phyloP scores from a whole-genome alignment of 179 eudicot genomes.

The Spergularia azorica region DNA sequence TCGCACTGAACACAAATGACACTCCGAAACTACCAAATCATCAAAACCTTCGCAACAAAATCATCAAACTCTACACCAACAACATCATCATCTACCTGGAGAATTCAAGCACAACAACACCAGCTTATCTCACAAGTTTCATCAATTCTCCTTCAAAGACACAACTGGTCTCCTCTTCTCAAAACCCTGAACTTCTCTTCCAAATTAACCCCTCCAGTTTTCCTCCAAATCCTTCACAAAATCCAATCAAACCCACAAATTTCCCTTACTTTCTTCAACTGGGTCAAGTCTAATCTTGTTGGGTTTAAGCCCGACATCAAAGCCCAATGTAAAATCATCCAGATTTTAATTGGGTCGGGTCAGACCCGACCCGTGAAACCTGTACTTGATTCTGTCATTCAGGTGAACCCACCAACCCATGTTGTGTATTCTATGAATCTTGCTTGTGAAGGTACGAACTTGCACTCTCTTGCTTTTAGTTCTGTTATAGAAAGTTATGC shows the following conservation, averaged over 20 bases:
- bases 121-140: conserved; percentile 68
- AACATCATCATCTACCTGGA: conserved; percentile 42
- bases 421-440: conserved; percentile 45
- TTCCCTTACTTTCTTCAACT: conserved; percentile 69
- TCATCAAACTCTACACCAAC: conserved; percentile 17
- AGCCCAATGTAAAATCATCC: conserved; percentile 43
- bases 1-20: conserved; percentile 15
- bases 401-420: conserved; percentile 43
- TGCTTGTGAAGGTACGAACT: conserved; percentile 47
- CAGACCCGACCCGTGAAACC: conserved; percentile 43
- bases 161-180: conserved; percentile 60
- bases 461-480: conserved; percentile 44
- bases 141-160: conserved; percentile 58
- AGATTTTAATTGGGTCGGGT: conserved; percentile 44
- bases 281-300: conserved; percentile 56
- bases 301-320: conserved; percentile 59
- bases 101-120: conserved; percentile 45
- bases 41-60: conserved; percentile 26
- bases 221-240: conserved; percentile 56
- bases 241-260: conserved; percentile 58
- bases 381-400: conserved; percentile 53
- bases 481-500: conserved; percentile 61
- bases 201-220: conserved; percentile 46
- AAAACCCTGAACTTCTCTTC: conserved; percentile 49
- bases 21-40: conserved; percentile 10